A percentile compares a stretch with the other conserved stretches of the same genome.
Conservation (phyloP, 2,329 filamentous ascomycete genomes). For the Cordyceps cicadae region DNA sequence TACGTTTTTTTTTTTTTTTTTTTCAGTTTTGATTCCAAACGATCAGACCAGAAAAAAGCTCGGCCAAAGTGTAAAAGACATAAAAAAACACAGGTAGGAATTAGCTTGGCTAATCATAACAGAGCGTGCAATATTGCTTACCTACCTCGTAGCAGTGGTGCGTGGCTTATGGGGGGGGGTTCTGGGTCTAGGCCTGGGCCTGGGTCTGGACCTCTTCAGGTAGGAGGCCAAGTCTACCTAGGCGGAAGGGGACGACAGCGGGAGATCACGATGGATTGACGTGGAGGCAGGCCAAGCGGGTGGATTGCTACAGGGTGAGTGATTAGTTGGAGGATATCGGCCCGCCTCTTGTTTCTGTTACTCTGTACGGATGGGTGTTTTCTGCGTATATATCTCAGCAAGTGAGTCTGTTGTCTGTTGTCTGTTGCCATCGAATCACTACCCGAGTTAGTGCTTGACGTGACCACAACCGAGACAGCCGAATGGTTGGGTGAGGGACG, state of each 20-base stretch:
- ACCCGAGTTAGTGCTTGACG: background rate
- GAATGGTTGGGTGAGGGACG: background rate
- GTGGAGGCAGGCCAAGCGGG: background rate
- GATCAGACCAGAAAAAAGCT: background rate
- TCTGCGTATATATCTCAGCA: background rate
- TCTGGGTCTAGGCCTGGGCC: background rate
- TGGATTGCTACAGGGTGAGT: background rate
- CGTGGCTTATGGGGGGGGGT: background rate
- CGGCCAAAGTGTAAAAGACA: background rate
- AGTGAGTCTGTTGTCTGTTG: background rate
- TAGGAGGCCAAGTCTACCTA: background rate
- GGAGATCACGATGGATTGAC: constrained; percentile 3
- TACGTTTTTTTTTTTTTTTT: no score
- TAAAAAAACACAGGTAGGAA: background rate
- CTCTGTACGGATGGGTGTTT: background rate
- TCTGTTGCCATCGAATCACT: no score
- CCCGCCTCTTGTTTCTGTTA: background rate
- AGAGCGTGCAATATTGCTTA: background rate
- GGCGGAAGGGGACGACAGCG: background rate
- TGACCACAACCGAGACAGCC: background rate
- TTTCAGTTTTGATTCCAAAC: background rate
- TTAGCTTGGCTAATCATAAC: background rate
- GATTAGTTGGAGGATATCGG: background rate
- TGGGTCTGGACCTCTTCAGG: background rate
- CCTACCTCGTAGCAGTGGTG: background rate